Evolutionary conservation across 2,329 filamentous ascomycete species (phyloP).

Genomic region (Apiospora koreana): DNA sequence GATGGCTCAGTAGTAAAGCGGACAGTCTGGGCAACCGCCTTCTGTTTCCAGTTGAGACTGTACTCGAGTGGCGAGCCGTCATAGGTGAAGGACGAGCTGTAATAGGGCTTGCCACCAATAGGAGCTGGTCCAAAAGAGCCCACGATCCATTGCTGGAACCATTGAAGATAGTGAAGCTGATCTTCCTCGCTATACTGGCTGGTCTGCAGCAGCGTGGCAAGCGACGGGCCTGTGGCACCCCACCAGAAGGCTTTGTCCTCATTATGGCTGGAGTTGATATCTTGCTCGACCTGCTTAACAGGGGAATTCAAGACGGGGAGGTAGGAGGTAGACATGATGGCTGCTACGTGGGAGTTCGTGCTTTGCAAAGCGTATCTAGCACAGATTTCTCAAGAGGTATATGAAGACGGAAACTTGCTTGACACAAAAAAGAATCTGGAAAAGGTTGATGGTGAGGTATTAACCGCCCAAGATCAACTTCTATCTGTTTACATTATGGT

Average conservation of each 20-base stretch:
- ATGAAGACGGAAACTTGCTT: too few species aligned
- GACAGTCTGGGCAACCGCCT: conserved; percentile 1
- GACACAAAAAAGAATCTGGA: too few species aligned
- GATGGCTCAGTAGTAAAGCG: conserved; percentile 15
- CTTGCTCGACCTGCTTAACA: too few species aligned
- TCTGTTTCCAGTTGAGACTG: conserved; percentile 19
- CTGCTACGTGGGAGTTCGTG: too few species aligned
- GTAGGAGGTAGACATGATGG: too few species aligned
- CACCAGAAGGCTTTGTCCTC: not conserved
- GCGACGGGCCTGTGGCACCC: not conserved
- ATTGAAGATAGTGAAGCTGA: conserved; percentile 15
- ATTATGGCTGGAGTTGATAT: too few species aligned
- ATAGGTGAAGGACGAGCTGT: conserved; percentile 3
- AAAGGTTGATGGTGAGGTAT: too few species aligned
- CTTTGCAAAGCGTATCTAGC: too few species aligned
- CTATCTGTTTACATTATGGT: too few species aligned
- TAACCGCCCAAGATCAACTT: too few species aligned
- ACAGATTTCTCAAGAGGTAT: too few species aligned
- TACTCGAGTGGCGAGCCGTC: conserved; percentile 13
- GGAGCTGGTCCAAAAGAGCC: not conserved
- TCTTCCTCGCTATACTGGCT: conserved; percentile 8
- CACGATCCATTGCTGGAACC: conserved; percentile 12
- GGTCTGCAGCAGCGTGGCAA: conserved; percentile 3
- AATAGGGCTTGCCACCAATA: not conserved
- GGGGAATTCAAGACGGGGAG: too few species aligned